Conservation (phyloP, 768 basidiomycete genomes). For the Phaeotremella skinneri region DNA sequence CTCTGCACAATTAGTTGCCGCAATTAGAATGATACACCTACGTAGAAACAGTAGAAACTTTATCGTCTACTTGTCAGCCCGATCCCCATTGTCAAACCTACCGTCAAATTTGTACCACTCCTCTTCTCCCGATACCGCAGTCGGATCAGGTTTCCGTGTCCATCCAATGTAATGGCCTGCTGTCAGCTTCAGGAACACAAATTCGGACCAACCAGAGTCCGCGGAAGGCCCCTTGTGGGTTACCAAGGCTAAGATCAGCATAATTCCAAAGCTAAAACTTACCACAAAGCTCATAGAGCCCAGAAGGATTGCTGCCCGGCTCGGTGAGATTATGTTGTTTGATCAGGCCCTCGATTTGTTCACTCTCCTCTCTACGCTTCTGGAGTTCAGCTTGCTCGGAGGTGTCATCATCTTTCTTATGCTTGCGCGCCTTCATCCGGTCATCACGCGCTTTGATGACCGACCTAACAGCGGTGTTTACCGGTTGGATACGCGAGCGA, state of each 20-base stretch:
- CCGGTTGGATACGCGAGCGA: slow-evolving; percentile 66
- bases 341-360: slow-evolving; percentile 65
- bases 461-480: slow-evolving; percentile 69
- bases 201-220: slow-evolving; percentile 63
- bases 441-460: slow-evolving; percentile 80
- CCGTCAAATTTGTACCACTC: slow-evolving; percentile 89
- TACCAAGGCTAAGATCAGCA: slow-evolving; percentile 66
- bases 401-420: slow-evolving; percentile 16
- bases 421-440: slow-evolving; percentile 74
- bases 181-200: not conserved
- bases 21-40: slow-evolving; percentile 13
- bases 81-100: slow-evolving; percentile 11
- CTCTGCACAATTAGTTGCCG: slow-evolving; percentile 55
- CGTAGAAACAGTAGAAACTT: slow-evolving; percentile 69
- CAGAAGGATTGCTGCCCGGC: slow-evolving; percentile 75
- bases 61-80: slow-evolving; percentile 59
- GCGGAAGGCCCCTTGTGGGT: slow-evolving; percentile 96
- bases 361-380: slow-evolving; percentile 66
- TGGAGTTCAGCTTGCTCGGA: slow-evolving; percentile 51
- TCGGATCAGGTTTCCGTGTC: slow-evolving; percentile 66
- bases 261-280: slow-evolving; percentile 46
- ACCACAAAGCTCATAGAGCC: slow-evolving; percentile 90
- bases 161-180: slow-evolving; percentile 82
- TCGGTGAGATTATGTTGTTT: slow-evolving; percentile 58
- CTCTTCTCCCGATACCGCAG: slow-evolving; percentile 64